Conservation (phyloP, 306 rosid species). For the Malus orientalis region DNA sequence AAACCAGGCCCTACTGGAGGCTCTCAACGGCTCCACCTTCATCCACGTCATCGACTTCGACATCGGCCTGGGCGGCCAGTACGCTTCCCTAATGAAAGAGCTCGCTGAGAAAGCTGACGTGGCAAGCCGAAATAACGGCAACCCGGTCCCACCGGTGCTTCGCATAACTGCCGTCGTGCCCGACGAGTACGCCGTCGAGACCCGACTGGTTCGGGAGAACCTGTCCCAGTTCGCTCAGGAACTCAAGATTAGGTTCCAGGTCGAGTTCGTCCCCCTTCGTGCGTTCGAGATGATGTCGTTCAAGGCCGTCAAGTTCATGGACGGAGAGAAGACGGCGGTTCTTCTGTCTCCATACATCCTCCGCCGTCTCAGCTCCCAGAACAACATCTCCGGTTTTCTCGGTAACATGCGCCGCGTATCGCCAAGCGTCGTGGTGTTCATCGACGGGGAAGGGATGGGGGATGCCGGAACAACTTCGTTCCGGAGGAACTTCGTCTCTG, state of each 20-base stretch:
- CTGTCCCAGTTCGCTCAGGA: conserved; percentile 72
- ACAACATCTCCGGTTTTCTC: conserved; percentile 27
- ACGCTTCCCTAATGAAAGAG: conserved; percentile 82
- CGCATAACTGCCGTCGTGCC: conserved; percentile 68
- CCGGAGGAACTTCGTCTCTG: conserved; percentile 45
- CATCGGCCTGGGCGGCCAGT: conserved; percentile 74
- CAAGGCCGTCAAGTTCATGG: conserved; percentile 55
- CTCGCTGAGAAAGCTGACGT: conserved; percentile 52
- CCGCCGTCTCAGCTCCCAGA: conserved; percentile 41
- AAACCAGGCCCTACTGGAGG: conserved; percentile 80
- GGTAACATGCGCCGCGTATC: conserved; percentile 43
- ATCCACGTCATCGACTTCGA: conserved; percentile 81
- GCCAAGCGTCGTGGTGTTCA: conserved; percentile 62
- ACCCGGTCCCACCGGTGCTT: conserved; percentile 29
- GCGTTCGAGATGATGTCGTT: conserved; percentile 53
- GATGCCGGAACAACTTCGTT: conserved; percentile 52
- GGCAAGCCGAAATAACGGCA: background rate
- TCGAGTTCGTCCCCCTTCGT: conserved; percentile 41
- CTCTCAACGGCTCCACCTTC: conserved; percentile 35
- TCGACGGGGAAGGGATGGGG: conserved; percentile 60
- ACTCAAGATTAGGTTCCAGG: conserved; percentile 52
- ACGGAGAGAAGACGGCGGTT: conserved; percentile 65
- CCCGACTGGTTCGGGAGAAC: conserved; percentile 46
- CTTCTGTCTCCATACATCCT: conserved; percentile 58
- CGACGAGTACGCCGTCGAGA: conserved; percentile 57